Base-by-base conservation (phyloP, 1,139 yeast genomes). In the Hansenula sp. region DNA sequence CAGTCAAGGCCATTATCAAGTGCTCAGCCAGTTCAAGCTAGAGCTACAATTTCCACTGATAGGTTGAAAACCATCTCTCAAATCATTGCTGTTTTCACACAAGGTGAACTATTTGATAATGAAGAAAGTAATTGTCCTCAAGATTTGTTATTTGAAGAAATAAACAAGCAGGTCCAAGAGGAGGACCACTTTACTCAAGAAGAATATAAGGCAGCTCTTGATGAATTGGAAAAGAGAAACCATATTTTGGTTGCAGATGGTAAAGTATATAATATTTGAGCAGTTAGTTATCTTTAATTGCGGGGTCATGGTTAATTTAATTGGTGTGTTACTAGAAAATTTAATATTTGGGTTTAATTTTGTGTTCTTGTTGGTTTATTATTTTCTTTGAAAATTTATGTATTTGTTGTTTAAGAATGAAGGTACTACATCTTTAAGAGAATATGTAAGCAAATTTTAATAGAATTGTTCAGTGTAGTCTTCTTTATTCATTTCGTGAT, bases 161-260 rank as follows among this genome's bases (percentile, higher is more conserved):
- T 81, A 36, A 81, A 82, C 57, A 75, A 69, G 44, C 71, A 68
- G 39, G 62, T 84, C 41, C 70, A 78, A 5, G 84, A 78, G 52
- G 91, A 84, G 56, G 90, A 84, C 40, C 65, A 67, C 40, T 85
- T 80, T 58, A 64, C 70, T 13, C 58, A 60, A 4, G 65, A 59
- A 6, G 94, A 85, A 61, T 73, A 77, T 45, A 59, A 63, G 27
- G 74, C 76, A 17, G 90, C 83, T 18, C 63, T 84, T 42, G 62
- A 62, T 28, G 65, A 65, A 43, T 69, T 85, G 76, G 74, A 72
- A 40, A 70, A 66, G 5, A 79, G 79, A 52, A 81, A 80, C 54
- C 74, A 79, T 56, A 60, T 84, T 43, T 77, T 80, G 79, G 59
- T 74, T 27, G 74, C 80, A 32, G 89, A 81, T 41, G 85, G 77